Base-by-base conservation (phyloP, 2,329 filamentous ascomycete genomes). In the Colletotrichum orbiculare region DNA sequence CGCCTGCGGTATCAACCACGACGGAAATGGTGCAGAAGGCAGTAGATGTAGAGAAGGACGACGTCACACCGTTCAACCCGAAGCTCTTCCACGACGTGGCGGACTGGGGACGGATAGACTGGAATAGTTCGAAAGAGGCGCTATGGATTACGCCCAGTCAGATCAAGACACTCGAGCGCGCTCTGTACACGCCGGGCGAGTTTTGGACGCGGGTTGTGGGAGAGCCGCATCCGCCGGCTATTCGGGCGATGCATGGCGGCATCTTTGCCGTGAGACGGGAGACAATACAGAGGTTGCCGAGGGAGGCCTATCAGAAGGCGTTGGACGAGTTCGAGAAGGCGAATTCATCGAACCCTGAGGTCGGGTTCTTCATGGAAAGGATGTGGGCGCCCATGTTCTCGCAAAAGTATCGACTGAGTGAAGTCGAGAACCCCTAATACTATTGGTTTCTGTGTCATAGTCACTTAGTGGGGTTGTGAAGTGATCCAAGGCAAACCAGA, bases 321-420 rank as follows among this genome's bases (percentile, higher is more conserved):
- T 34, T 68, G 52, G 37, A 37, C 13, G 67, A 58, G 34, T 69
- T 69, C 17, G 50, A 60, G n/a, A 50, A 48, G 49, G 66, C 63
- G n/a, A 60, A 68, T 12, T 56, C 63, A 38, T 54, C 17, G 1
- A 68, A 69, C 12, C 66, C 66, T 8, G 67, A 67, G 54, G 56
- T 68, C 6, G 67, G 67, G 0, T 69, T 68, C 37, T 68, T 63
- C 48, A 61, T 60, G 61, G 67, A 69, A 55, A 58, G 67, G 9
- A 69, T 68, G 67, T 69, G 67, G 66, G 54, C 67, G 52, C 66
- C 67, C 15, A 67, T 69, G 35, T 67, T 69, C 53, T 58, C 52
- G 10, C 55, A 47, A 11, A 60, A 47, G 37, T 67, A 68, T 42
- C 42, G 67, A 10, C 33, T 67, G 11, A 43, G 12, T 2, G 38